phyloP scores from a whole-genome alignment of 768 basidiomycete genomes.

The Russula sp. region DNA sequence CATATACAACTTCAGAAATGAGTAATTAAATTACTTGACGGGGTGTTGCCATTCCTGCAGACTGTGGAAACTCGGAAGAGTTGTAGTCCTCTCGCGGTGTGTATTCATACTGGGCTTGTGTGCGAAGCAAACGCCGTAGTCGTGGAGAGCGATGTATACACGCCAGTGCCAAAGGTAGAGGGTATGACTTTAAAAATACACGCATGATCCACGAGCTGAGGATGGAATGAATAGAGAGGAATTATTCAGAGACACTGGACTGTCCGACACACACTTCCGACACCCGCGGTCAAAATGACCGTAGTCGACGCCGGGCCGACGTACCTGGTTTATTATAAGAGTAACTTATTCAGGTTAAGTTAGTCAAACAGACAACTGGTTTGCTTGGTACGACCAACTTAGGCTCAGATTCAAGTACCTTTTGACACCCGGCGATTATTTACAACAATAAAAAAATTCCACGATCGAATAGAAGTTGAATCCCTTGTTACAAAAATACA shows the following conservation, averaged over 20 bases:
- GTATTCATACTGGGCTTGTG: slow-evolving; percentile 30
- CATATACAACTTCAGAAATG: neutral
- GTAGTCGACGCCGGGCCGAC: neutral
- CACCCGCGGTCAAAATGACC: neutral
- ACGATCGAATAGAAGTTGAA: neutral
- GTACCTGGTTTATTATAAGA: neutral
- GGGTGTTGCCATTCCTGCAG: slow-evolving; percentile 44
- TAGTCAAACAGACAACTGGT: too few relatives aligned
- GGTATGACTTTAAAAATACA: neutral
- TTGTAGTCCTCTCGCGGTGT: slow-evolving; percentile 19
- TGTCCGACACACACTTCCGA: neutral
- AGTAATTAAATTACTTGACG: slow-evolving; percentile 41
- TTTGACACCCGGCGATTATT: too few relatives aligned
- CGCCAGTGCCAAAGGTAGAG: slow-evolving; percentile 1
- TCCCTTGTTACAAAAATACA: too few relatives aligned
- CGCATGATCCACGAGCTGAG: slow-evolving; percentile 15
- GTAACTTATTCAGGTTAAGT: too few relatives aligned
- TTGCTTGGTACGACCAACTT: too few relatives aligned
- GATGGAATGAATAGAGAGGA: slow-evolving; percentile 1
- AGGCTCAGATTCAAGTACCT: too few relatives aligned
- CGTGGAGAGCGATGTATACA: slow-evolving; percentile 2
- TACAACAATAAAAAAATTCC: neutral
- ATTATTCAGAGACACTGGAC: slow-evolving; percentile 1
- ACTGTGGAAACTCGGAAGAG: slow-evolving; percentile 15
- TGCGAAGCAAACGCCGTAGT: slow-evolving; percentile 21